Base-by-base conservation (phyloP, 164 flowering plant species). In the Santalum album region DNA sequence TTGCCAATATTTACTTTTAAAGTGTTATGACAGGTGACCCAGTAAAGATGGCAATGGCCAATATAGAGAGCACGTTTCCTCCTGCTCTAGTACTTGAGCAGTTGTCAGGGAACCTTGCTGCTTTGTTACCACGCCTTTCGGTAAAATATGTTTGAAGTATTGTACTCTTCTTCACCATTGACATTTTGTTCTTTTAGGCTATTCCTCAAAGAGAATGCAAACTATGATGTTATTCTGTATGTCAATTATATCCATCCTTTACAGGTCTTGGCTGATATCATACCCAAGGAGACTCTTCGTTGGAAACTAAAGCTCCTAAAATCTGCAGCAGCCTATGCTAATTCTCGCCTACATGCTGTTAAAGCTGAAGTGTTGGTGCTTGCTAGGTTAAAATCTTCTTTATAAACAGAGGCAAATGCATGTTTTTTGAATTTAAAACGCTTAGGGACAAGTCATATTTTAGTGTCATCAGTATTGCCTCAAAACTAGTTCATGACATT, bases 281-380 rank as follows among this genome's bases (percentile, higher is more conserved):
- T 92, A 49, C 91, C 99, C 1, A 92, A 73, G 76, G 83, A 78
- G 11, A 75, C 89, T 62, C 90, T 92, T 69, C 56, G 70, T 59
- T 89, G 99, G 99, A 92, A 87, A 69, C 58, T 92, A 62, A 86
- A 83, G 78, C 75, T 84, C 64, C 79, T 92, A 16, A 80, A 74
- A 63, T 68, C 87, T 46, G 99, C 78, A 60, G 75, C 99, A 63
- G 78, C 86, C 51, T 92, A 89, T 75, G 75, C 94, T 52, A 92
- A 92, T 75, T 92, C 99, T 42, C 99, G 96, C 55, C 94, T 92
- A 27, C 99, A 92, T 77, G 91, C 96, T 51, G 79, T 92, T 51
- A 86, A 78, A 72, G 96, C 96, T 57, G 91, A 92, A 79, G 96
- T 92, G 36, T 86, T 92, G 46, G 74, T 92, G 56, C 85, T 92